Evolutionary conservation across 2,329 filamentous ascomycete genomes (phyloP).

Genomic region (Penicillium aurantiogriseum): DNA sequence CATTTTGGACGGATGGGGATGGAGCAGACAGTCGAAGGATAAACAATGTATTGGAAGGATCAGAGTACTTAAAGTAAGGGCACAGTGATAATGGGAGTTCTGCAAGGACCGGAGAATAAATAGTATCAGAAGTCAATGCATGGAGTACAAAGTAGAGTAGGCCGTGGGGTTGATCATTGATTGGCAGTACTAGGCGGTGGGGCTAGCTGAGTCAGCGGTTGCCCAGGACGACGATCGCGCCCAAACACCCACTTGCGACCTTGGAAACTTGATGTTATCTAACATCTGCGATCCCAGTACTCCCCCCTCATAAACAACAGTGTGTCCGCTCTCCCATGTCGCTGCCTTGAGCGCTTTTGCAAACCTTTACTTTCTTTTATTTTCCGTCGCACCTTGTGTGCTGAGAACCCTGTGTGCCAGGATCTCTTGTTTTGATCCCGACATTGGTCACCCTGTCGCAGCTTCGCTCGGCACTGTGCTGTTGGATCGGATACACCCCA

Average conservation of each 20-base stretch:
- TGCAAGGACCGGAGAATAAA: conserved; percentile 13
- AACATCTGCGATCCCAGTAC: conserved; percentile 21
- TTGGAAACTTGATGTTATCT: conserved; percentile 24
- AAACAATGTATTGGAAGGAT: background rate
- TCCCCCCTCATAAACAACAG: conserved; percentile 26
- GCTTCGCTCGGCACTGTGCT: conserved; percentile 16
- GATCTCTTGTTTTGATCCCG: conserved; percentile 19
- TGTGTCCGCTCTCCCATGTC: conserved; percentile 16
- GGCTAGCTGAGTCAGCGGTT: conserved; percentile 36
- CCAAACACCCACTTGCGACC: conserved; percentile 30
- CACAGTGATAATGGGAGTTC: conserved; percentile 7
- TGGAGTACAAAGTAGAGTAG: background rate
- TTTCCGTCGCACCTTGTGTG: conserved; percentile 18
- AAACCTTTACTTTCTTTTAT: conserved; percentile 20
- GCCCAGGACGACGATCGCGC: conserved; percentile 32
- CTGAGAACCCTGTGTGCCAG: conserved; percentile 17
- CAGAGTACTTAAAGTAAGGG: conserved; percentile 2
- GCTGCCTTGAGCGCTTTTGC: conserved; percentile 17
- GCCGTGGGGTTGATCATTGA: conserved; percentile 26
- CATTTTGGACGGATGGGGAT: conserved; percentile 40
- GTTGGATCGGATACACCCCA: conserved; percentile 15
- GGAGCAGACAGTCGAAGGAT: background rate
- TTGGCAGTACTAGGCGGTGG: conserved; percentile 34
- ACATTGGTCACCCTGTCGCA: conserved; percentile 15
- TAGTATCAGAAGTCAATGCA: conserved; percentile 5